Evolutionary conservation across 1,139 yeast species (phyloP).

Genomic region (Kurtzmaniella quercitrusa): DNA sequence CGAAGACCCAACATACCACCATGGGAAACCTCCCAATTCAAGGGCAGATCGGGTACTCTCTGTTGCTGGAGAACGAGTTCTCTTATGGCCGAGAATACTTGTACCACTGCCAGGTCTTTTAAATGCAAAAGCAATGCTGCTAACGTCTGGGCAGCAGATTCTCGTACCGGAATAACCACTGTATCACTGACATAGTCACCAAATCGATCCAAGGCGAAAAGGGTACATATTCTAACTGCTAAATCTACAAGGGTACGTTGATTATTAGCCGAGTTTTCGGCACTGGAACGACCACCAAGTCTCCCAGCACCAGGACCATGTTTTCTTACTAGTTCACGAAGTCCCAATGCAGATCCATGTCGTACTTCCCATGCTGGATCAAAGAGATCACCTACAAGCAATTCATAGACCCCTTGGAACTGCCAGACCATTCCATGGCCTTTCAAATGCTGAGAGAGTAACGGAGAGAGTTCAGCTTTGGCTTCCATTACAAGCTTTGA

Average conservation of each 20-base stretch:
- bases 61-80: constrained; percentile 67
- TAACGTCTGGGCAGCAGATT: constrained; percentile 90
- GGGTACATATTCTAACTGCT: constrained; percentile 77
- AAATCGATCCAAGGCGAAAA: constrained; percentile 90
- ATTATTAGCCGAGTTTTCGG: constrained; percentile 66
- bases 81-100: constrained; percentile 64
- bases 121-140: constrained; percentile 84
- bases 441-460: constrained; percentile 70
- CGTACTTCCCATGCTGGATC: constrained; percentile 91
- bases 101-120: constrained; percentile 45
- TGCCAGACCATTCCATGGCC: constrained; percentile 88
- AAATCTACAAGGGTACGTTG: constrained; percentile 77
- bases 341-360: constrained; percentile 93
- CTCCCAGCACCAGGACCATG: constrained; percentile 91
- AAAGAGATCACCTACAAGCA: constrained; percentile 74
- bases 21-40: constrained; percentile 95
- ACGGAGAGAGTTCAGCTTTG: constrained; percentile 63
- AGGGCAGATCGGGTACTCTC: constrained; percentile 21
- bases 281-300: constrained; percentile 54
- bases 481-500: constrained; percentile 83
- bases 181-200: constrained; percentile 98
- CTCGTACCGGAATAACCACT: constrained; percentile 97
- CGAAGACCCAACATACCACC: constrained; percentile 95
- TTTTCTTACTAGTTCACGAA: constrained; percentile 77
- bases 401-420: constrained; percentile 93